Evolutionary conservation across 441 rosid genomes (phyloP), one percentile per base, ranked within the genome.

Genomic region (Gossypium schwendimanii): DNA sequence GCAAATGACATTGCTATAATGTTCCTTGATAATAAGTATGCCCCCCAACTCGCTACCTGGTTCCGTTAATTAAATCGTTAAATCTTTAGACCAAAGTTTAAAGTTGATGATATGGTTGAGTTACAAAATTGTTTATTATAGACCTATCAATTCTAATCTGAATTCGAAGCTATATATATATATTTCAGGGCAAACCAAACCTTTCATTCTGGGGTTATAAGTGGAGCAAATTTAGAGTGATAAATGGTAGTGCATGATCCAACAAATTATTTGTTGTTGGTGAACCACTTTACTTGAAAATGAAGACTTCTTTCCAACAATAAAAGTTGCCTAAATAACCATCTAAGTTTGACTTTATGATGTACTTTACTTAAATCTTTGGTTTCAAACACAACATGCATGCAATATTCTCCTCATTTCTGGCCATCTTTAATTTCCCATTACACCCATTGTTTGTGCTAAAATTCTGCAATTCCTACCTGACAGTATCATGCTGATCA

Each of bases 31-130:
- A 87, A 69, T 31, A 89, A 89, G 77, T 87, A 89, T 39, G 91
- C 91, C 67, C 94, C 94, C 84, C 86, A 87, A 52, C 94, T 89
- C 6, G 94, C 94, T 57, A 89, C 94, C 91, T 89, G 73, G 24
- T 49, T 39, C 45, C 45, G 45, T 39, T 39, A 39, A 39, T 39
- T 39, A 9, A 39, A 39, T 39, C 12, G 45, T 39, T 39, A 39
- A 9, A 8, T 2, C 0, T 39, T 39, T 39, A 39, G 12, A 39
- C 8, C 45, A 39, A 39, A 39, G 45, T 39, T 39, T 9, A 39
- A 39, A 39, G 45, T 9, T 39, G 11, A 39, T 39, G 12, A 39
- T 9, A 39, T 9, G 12, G 12, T 7, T 36, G 41, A 36, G 41
- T 36, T 6, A 6, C 41, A 33, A 6, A 6, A 33, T 33, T 33